Percentiles rank a stretch among this genome's conserved stretches.
Conservation (phyloP, 2,329 filamentous ascomycete species). For the Alternaria panax region DNA sequence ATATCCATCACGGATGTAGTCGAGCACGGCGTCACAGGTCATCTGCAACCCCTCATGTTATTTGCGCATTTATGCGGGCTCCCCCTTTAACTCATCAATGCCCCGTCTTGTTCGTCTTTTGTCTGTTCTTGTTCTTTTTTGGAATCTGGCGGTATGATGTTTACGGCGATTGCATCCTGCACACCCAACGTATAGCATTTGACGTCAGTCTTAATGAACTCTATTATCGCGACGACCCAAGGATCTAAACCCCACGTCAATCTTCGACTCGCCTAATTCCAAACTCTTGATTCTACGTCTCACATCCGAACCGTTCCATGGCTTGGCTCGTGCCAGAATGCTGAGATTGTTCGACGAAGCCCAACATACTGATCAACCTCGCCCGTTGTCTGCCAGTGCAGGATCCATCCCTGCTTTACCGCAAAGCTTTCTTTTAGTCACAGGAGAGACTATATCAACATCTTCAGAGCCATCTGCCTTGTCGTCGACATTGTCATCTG, state of each 20-base stretch:
- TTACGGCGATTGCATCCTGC: conserved; percentile 11
- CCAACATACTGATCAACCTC: conserved; percentile 33
- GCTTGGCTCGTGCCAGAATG: conserved; percentile 28
- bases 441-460: conserved; percentile 19
- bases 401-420: conserved; percentile 30
- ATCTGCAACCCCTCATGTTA: conserved; percentile 34
- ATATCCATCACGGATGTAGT: conserved; percentile 44
- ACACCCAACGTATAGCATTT: conserved; percentile 21
- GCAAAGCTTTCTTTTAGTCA: conserved; percentile 29
- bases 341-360: conserved; percentile 23
- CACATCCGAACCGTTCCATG: conserved; percentile 3
- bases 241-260: neutral
- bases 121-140: conserved; percentile 4
- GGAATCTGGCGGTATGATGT: conserved; percentile 11
- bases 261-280: neutral
- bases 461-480: conserved; percentile 2
- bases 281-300: conserved; percentile 8
- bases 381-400: conserved; percentile 29
- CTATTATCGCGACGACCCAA: conserved; percentile 22
- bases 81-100: conserved; percentile 16
- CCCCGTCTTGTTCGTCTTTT: conserved; percentile 2
- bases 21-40: conserved; percentile 37
- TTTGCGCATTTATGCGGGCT: conserved; percentile 23
- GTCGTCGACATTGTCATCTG: neutral
- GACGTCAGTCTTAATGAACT: conserved; percentile 34